Evolutionary conservation across 305 asterid species (phyloP), one percentile per base, ranked within the genome.

Genomic region (Striga hermonthica): DNA sequence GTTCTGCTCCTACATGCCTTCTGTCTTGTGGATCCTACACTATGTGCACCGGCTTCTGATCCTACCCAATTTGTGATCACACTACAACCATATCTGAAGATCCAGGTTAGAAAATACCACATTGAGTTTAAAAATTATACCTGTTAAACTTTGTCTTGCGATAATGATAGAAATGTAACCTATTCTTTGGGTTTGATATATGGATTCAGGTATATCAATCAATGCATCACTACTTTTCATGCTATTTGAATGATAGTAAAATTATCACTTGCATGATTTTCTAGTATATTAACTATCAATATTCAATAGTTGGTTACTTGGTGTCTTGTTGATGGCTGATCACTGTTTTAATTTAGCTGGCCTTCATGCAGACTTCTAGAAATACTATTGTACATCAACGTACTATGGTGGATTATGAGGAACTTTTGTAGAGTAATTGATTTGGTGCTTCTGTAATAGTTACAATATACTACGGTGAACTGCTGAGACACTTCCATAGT

Each of bases 11-110:
- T 94, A 76, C 99, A 94, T 76, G 88, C 98, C 70, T 94, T 90
- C 74, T 90, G 98, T 81, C 81, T 79, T 22, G 98, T 93, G 62
- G 96, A 93, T 76, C 98, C 97, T 67, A 75, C 86, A 66, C 78
- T 94, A 66, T 90, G 99, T 73, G 87, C 93, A 61, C 99, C 98
- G 64, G 82, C 97, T 72, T 86, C 99, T 62, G 95, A 94, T 81
- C 95, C 99, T 80, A 86, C 99, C n/a, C 93, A 85, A 76, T 94
- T 94, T 84, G 83, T 91, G 70, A 84, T 87, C 78, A 94, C 99
- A 31, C 78, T 94, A 71, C 99, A 90, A 71, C 98, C 99, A 36
- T 94, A 94, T 75, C 79, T 94, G 78, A 94, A 88, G 90, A 85
- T 84, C 72, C 98, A 91, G 99, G 99, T 94, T 75, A 76, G 60